Conservation (phyloP, 208 protist genomes). For the Acanthamoeba culbertsoni region DNA sequence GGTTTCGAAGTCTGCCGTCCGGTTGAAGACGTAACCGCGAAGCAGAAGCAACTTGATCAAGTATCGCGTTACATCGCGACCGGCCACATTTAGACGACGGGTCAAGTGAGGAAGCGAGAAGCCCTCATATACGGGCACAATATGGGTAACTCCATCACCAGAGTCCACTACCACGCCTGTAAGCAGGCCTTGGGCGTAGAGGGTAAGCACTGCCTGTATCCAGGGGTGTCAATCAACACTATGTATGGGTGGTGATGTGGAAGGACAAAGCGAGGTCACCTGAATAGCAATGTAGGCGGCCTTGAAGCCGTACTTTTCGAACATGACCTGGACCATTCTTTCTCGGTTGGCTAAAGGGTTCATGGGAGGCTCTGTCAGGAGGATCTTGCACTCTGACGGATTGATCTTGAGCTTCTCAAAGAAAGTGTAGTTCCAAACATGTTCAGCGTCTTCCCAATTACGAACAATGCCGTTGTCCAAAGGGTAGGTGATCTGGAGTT, state of each 20-base stretch:
- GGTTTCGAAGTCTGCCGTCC: conserved; percentile 93
- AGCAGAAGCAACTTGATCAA: conserved; percentile 91
- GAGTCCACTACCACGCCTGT: conserved; percentile 98
- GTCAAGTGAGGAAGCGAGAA: conserved; percentile 87
- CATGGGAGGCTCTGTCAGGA: conserved; percentile 96
- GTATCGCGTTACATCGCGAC: conserved; percentile 94
- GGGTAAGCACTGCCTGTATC: conserved; percentile 86
- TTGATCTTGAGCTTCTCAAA: conserved; percentile 70
- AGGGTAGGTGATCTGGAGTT: conserved; percentile 93
- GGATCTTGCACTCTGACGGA: conserved; percentile 83
- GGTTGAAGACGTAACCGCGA: conserved; percentile 92
- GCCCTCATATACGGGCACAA: conserved; percentile 96
- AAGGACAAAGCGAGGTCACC: background rate
- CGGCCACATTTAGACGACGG: conserved; percentile 92
- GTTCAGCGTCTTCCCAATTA: conserved; percentile 95
- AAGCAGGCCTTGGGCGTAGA: conserved; percentile 94
- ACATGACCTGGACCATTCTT: conserved; percentile 93
- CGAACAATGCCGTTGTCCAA: conserved; percentile 95
- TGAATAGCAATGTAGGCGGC: conserved; percentile 90
- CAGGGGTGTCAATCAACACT: background rate
- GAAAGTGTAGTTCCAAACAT: conserved; percentile 96
- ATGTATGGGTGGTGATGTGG: background rate
- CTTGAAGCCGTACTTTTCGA: conserved; percentile 96
- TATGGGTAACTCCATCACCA: conserved; percentile 97
- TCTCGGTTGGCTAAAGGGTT: conserved; percentile 87